Evolutionary conservation across 768 basidiomycete species (phyloP), one percentile per base, ranked within the genome.

Genomic region (Trametes cinnabarina): DNA sequence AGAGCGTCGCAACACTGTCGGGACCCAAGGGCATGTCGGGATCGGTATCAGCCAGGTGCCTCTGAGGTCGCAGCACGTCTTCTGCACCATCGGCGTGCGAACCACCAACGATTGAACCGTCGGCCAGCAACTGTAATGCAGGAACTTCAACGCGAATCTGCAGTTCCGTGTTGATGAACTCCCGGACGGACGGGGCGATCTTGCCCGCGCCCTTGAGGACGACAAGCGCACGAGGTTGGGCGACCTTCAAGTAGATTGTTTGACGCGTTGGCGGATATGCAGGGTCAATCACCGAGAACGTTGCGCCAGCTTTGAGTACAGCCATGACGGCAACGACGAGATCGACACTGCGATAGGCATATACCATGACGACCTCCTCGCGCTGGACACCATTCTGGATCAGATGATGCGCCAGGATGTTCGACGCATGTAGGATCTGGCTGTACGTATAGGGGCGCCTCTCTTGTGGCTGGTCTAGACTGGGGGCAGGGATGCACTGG

Each of bases 341-440:
- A 71, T 99, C 96, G 46, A 98, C 94, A 64, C 92, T 93, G 32
- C 97, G 84, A 67, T 97, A 87, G 2, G 96, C 96, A 68, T 98
- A 99, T 19, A 99, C 89, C 88, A 96, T 98, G 51, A 98, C 94
- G 19, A 98, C 94, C 62, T 99, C 97, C 67, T 95, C 96, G 32
- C 92, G 79, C 71, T 94, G 81, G 4, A 99, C 76, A 6, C 97
- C 97, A 14, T 84, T 84, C 63, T 86, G 83, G 39, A 98, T 76
- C 58, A 99, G 82, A 65, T 95, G 85, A 68, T 98, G 95, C 0
- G 96, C 88, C 11, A 99, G 80, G 28, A 94, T 78, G 69, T 98
- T 98, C 1, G 89, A 85, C 17, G 95, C 94, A 44, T 79, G 81
- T 42, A 90, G 84, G 65, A 98, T 93, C 56, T 86, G 80, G 30